Evolutionary conservation across 352 stramenopile species (phyloP).

Genomic region (Pythium guiyangense): DNA sequence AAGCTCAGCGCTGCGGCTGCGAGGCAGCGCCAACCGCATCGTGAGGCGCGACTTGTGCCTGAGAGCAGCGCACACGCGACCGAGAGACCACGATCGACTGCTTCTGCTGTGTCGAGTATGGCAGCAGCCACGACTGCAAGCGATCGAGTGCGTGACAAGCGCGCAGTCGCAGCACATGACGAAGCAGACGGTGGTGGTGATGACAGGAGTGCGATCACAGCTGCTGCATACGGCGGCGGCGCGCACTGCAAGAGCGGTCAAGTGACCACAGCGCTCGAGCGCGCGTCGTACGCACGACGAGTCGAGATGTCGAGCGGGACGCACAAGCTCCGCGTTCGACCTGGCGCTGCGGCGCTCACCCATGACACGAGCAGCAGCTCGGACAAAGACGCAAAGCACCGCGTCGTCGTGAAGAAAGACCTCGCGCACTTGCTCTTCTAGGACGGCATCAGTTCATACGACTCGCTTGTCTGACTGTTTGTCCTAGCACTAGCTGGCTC

Average conservation of each 20-base stretch:
- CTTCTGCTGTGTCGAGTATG: background rate
- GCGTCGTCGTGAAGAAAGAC: conserved; percentile 55
- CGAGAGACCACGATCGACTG: background rate
- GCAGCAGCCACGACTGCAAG: background rate
- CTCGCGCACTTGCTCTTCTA: conserved; percentile 64
- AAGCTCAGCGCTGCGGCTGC: conserved; percentile 8
- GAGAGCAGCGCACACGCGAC: background rate
- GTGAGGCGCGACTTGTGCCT: background rate
- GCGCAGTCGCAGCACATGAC: background rate
- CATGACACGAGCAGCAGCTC: conserved; percentile 16
- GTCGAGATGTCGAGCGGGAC: conserved; percentile 48
- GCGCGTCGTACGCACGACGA: conserved; percentile 35
- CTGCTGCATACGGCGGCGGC: conserved; percentile 40
- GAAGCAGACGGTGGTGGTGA: background rate
- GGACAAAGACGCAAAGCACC: conserved; percentile 40
- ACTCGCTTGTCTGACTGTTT: background rate
- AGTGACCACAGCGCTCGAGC: conserved; percentile 22
- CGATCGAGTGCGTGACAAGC: background rate
- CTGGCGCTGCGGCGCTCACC: conserved; percentile 19
- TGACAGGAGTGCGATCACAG: conserved; percentile 17
- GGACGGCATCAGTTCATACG: background rate
- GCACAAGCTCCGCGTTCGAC: conserved; percentile 47
- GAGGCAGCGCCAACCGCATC: background rate
- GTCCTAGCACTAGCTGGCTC: background rate
- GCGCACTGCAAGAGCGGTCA: conserved; percentile 31